Conservation (phyloP, 768 basidiomycete genomes). For the Vishniacozyma victoriae region DNA sequence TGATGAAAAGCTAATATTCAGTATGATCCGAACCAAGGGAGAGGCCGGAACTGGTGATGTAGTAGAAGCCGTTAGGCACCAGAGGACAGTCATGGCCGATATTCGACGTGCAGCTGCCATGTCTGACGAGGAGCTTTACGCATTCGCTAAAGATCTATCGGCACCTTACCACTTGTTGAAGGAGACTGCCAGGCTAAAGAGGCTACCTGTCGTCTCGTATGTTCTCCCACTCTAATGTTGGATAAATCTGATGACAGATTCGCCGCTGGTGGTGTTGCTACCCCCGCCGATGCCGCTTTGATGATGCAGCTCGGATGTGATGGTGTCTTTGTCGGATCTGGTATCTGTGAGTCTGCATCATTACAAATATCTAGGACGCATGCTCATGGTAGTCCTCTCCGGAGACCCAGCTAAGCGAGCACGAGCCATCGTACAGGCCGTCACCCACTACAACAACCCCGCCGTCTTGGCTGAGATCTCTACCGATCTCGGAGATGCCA, state of each 20-base stretch:
- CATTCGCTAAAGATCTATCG: slow-evolving; percentile 66
- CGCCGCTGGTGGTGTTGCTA: slow-evolving; percentile 88
- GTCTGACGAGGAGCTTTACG: slow-evolving; percentile 91
- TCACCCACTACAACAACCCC: slow-evolving; percentile 94
- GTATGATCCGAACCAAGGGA: slow-evolving; percentile 92
- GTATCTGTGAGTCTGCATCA: slow-evolving; percentile 72
- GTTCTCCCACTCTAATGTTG: neutral
- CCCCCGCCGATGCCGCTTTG: slow-evolving; percentile 93
- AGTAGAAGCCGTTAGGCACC: slow-evolving; percentile 76
- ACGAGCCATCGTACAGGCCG: slow-evolving; percentile 91
- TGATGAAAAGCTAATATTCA: slow-evolving; percentile 3
- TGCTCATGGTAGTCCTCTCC: slow-evolving; percentile 53
- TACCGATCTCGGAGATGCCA: slow-evolving; percentile 73
- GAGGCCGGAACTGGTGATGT: slow-evolving; percentile 52
- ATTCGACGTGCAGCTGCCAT: slow-evolving; percentile 80
- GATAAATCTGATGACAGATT: slow-evolving; percentile 50
- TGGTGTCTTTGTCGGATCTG: slow-evolving; percentile 97
- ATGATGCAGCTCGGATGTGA: slow-evolving; percentile 99
- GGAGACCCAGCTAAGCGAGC: slow-evolving; percentile 91
- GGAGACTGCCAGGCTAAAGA: slow-evolving; percentile 87
- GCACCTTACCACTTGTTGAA: slow-evolving; percentile 94
- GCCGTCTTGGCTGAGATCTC: slow-evolving; percentile 79
- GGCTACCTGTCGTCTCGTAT: slow-evolving; percentile 73
- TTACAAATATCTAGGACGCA: neutral
- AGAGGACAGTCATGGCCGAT: slow-evolving; percentile 72